A percentile compares a stretch with the other conserved stretches of the same genome.
Conservation (phyloP, 306 rosid species). For the peach (Prunus persica) region DNA sequence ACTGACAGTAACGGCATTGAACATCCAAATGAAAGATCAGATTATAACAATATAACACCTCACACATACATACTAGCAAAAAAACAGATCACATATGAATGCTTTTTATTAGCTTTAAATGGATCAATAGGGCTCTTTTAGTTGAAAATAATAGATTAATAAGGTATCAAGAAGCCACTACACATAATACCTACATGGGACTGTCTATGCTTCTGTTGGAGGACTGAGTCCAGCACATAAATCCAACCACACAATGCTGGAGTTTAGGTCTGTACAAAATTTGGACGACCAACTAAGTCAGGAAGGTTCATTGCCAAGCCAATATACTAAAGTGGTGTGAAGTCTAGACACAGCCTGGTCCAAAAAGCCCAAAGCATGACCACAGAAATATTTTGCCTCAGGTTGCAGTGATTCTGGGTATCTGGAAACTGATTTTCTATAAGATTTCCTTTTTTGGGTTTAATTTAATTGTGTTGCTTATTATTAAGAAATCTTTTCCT, state of each 20-base stretch:
- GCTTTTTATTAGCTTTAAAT: background rate
- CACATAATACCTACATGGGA: background rate
- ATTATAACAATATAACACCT: background rate
- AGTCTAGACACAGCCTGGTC: background rate
- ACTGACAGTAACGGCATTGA: slow-evolving; percentile 39
- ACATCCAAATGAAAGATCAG: slow-evolving; percentile 1
- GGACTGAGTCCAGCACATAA: background rate
- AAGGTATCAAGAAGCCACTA: background rate
- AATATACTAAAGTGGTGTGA: background rate
- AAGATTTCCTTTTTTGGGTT: background rate
- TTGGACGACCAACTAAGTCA: background rate
- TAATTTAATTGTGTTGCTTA: background rate
- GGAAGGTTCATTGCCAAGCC: background rate
- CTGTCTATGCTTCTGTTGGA: background rate
- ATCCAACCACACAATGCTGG: background rate
- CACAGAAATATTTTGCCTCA: background rate
- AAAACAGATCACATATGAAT: background rate
- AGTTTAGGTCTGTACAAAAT: background rate
- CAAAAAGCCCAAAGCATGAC: background rate
- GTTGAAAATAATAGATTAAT: background rate
- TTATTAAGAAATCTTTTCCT: background rate
- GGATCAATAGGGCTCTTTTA: background rate
- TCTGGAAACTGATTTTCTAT: background rate
- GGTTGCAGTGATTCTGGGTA: background rate
- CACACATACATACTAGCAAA: background rate